These are phyloP conservation scores for Diaporthe vexans DNA, from an alignment of 2,329 filamentous ascomycete genomes.

Conservation along the genomic window DNA sequence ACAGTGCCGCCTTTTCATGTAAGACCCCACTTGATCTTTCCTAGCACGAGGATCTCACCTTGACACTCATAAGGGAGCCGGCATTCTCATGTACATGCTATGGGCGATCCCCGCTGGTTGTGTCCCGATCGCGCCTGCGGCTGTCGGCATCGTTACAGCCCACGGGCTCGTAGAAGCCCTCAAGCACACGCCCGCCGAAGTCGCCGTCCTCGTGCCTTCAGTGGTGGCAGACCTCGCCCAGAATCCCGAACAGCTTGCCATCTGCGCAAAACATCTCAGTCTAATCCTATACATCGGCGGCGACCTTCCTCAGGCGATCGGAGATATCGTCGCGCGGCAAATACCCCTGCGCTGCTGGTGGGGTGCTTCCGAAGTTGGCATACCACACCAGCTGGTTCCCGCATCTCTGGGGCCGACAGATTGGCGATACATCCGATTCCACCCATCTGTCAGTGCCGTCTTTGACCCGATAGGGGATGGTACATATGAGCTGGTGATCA, in stretches of 20 bases:
- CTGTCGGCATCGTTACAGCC: slow-evolving; percentile 47
- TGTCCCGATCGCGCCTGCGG: slow-evolving; percentile 44
- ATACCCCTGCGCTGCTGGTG: slow-evolving; percentile 35
- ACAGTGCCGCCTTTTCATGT: slow-evolving; percentile 54
- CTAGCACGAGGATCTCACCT: no score
- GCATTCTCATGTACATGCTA: slow-evolving; percentile 44
- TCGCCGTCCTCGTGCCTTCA: slow-evolving; percentile 52
- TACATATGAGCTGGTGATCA: slow-evolving; percentile 29
- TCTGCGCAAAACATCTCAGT: slow-evolving; percentile 18
- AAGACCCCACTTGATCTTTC: neutral
- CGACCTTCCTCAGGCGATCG: slow-evolving; percentile 29
- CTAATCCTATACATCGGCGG: slow-evolving; percentile 36
- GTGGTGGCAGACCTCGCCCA: slow-evolving; percentile 51
- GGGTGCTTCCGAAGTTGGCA: slow-evolving; percentile 36
- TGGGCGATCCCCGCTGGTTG: slow-evolving; percentile 48
- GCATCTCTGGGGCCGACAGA: slow-evolving; percentile 3
- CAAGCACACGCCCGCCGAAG: slow-evolving; percentile 48
- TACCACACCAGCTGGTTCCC: slow-evolving; percentile 35
- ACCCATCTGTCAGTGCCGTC: slow-evolving; percentile 7
- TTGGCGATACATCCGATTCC: slow-evolving; percentile 39
- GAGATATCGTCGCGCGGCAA: slow-evolving; percentile 14
- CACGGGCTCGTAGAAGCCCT: slow-evolving; percentile 49
- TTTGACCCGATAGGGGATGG: slow-evolving; percentile 17
- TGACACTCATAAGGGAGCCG: slow-evolving; percentile 44
- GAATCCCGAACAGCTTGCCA: neutral